phyloP scores from a whole-genome alignment of 2,329 filamentous ascomycete species.

The Cercospora zeina region DNA sequence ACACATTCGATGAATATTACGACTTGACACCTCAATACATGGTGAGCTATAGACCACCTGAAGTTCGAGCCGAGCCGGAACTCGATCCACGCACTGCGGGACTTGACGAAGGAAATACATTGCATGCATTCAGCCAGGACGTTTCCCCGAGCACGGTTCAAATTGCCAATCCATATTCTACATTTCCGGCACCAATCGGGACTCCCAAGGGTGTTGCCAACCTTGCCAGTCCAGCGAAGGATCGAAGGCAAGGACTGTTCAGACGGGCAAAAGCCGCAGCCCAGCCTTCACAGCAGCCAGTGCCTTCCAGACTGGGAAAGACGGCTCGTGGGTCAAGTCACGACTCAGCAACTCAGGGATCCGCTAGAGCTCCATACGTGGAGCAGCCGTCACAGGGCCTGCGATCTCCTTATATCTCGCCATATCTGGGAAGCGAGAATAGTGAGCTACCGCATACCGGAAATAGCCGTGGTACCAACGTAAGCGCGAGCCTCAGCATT shows the following conservation, averaged over 20 bases:
- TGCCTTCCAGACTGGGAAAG: not conserved
- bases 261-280: not conserved
- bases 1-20: slow-evolving; percentile 4
- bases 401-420: not conserved
- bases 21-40: slow-evolving; percentile 1
- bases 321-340: not conserved
- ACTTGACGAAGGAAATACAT: not conserved
- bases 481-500: not conserved
- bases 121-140: not conserved
- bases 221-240: not conserved
- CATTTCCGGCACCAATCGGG: not conserved
- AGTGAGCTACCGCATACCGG: not conserved
- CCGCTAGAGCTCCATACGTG: not conserved
- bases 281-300: not conserved
- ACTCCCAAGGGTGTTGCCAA: too few relatives aligned
- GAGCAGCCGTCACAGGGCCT: not conserved
- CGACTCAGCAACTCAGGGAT: not conserved
- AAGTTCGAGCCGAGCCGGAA: not conserved
- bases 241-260: not conserved
- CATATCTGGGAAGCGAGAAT: not conserved
- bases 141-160: not conserved
- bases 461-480: not conserved
- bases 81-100: not conserved
- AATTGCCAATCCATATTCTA: not conserved
- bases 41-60: not conserved